phyloP scores from a whole-genome alignment of 495 filamentous ascomycete genomes.

The Diplogelasinospora grovesii region DNA sequence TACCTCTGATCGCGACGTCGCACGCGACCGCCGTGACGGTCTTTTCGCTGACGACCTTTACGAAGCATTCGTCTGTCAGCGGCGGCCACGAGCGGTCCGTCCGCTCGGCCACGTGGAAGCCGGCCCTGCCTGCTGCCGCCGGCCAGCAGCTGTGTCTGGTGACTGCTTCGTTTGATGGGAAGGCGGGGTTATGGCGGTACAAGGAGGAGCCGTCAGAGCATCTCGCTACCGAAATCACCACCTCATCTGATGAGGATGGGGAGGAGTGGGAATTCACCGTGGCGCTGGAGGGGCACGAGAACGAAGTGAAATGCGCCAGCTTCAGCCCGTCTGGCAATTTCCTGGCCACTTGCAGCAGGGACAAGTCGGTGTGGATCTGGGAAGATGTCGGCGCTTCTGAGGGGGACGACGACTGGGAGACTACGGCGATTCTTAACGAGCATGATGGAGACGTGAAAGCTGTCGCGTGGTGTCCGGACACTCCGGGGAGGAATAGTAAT shows the following conservation, averaged over 20 bases:
- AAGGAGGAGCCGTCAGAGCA: conserved; percentile 33
- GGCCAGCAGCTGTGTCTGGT: conserved; percentile 68
- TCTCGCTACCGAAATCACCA: too few relatives aligned
- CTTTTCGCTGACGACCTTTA: conserved; percentile 77
- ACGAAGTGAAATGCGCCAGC: conserved; percentile 80
- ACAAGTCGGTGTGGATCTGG: conserved; percentile 99
- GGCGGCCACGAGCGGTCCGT: conserved; percentile 88
- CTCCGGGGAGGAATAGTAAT: conserved; percentile 24
- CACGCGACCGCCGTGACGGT: conserved; percentile 79
- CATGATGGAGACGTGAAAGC: conserved; percentile 93
- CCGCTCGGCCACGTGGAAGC: conserved; percentile 78
- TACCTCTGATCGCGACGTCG: conserved; percentile 83
- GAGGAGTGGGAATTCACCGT: conserved; percentile 85
- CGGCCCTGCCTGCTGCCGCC: conserved; percentile 45
- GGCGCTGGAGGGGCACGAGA: conserved; percentile 87
- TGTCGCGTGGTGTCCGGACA: conserved; percentile 78
- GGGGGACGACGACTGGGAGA: conserved; percentile 72
- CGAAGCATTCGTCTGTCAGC: conserved; percentile 66
- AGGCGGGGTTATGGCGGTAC: conserved; percentile 79
- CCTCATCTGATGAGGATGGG: conserved; percentile 44
- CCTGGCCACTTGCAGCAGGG: conserved; percentile 82
- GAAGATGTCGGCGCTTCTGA: conserved; percentile 68
- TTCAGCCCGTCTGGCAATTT: conserved; percentile 75
- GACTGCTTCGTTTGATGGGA: conserved; percentile 85
- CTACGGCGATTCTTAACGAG: conserved; percentile 86